phyloP scores from a whole-genome alignment of 768 basidiomycete genomes.

The Lyophyllum shimeji region DNA sequence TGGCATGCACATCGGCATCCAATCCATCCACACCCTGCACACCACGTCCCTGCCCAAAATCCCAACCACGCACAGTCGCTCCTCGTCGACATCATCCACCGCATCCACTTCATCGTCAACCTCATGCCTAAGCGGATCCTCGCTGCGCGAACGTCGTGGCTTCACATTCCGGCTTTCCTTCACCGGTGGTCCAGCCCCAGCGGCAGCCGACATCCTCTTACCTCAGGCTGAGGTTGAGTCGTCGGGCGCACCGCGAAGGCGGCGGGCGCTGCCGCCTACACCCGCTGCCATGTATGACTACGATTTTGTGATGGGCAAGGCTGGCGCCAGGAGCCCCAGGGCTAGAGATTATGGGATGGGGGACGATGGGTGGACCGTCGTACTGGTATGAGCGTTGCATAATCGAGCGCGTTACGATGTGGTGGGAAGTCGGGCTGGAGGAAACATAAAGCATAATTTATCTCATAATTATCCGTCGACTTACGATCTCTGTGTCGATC shows the following conservation, averaged over 20 bases:
- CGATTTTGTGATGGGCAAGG: conserved; percentile 9
- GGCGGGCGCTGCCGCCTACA: conserved; percentile 9
- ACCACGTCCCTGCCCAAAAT: not conserved
- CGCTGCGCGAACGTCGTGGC: conserved; percentile 18
- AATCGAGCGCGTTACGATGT: too few relatives aligned
- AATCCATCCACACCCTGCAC: conserved; percentile 2
- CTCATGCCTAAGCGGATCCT: not conserved
- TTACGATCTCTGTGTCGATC: too few relatives aligned
- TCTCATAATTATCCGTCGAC: too few relatives aligned
- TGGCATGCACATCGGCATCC: conserved; percentile 4
- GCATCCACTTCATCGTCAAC: conserved; percentile 7
- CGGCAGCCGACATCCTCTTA: not conserved
- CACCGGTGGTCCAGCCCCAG: not conserved
- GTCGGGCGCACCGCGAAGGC: conserved; percentile 10
- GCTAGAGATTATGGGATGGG: conserved; percentile 20
- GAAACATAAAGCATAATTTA: too few relatives aligned
- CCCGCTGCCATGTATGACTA: conserved; percentile 7
- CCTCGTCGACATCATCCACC: conserved; percentile 8
- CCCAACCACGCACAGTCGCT: conserved; percentile 3
- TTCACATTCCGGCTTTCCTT: conserved; percentile 14
- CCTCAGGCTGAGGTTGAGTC: not conserved
- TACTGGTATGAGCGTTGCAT: not conserved
- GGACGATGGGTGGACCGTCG: conserved; percentile 17
- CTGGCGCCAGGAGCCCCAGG: conserved; percentile 9
- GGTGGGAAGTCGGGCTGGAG: too few relatives aligned